phyloP scores from a whole-genome alignment of 805 yeast species.

The Lachancea mirantina region DNA sequence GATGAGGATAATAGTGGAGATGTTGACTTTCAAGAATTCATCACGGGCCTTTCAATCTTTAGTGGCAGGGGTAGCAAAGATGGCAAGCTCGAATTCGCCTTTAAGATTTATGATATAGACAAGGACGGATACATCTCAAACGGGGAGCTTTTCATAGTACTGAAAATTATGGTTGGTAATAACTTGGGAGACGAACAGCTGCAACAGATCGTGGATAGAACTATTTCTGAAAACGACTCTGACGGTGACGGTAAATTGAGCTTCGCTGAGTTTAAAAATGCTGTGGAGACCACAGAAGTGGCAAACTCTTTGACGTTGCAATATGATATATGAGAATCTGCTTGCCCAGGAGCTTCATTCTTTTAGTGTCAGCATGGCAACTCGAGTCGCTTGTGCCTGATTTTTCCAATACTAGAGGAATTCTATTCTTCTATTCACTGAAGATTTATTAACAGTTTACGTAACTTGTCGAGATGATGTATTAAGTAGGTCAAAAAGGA shows the following conservation, averaged over 20 bases:
- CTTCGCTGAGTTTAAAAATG: slow-evolving; percentile 78
- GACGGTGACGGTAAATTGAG: slow-evolving; percentile 84
- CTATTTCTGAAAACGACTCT: slow-evolving; percentile 84
- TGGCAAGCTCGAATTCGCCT: slow-evolving; percentile 83
- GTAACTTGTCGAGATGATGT: too few relatives aligned
- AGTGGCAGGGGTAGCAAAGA: slow-evolving; percentile 73
- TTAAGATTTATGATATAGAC: slow-evolving; percentile 91
- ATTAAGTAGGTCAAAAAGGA: too few relatives aligned
- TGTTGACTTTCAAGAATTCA: slow-evolving; percentile 92
- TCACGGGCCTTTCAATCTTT: slow-evolving; percentile 78
- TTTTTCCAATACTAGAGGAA: too few relatives aligned
- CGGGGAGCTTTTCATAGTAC: slow-evolving; percentile 86
- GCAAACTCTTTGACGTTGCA: slow-evolving; percentile 54
- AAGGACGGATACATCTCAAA: slow-evolving; percentile 91
- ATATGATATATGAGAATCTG: slow-evolving; percentile 24
- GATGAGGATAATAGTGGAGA: slow-evolving; percentile 90
- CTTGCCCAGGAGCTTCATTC: too few relatives aligned
- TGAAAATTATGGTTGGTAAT: slow-evolving; percentile 95
- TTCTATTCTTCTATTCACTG: too few relatives aligned
- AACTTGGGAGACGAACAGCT: slow-evolving; percentile 79
- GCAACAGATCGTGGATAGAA: slow-evolving; percentile 95
- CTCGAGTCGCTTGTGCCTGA: too few relatives aligned
- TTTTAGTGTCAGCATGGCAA: too few relatives aligned
- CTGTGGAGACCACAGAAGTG: slow-evolving; percentile 48
- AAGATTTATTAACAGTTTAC: too few relatives aligned